These are phyloP conservation scores for Globisporangium lucens DNA, from an alignment of 352 stramenopile genomes.

Conservation along the genomic window DNA sequence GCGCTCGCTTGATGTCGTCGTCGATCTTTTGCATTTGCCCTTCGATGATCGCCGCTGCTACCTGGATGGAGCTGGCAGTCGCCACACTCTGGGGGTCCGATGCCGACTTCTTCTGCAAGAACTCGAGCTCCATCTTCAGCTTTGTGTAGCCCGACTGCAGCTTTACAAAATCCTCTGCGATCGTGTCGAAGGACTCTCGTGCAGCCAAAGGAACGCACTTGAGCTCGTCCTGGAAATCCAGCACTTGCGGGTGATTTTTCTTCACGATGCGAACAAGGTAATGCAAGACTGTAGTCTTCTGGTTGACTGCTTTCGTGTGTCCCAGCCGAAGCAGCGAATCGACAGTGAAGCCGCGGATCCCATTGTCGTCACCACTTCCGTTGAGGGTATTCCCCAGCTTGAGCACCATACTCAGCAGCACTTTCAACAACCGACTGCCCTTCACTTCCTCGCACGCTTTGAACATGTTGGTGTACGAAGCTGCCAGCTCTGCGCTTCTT, in stretches of 20 bases:
- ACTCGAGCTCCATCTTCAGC: conserved; percentile 41
- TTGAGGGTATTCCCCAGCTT: conserved; percentile 97
- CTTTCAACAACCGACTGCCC: conserved; percentile 90
- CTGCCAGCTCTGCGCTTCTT: conserved; percentile 77
- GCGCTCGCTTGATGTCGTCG: conserved; percentile 30
- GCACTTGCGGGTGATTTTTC: conserved; percentile 90
- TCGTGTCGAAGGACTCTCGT: conserved; percentile 70
- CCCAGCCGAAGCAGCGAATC: conserved; percentile 92
- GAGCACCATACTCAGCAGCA: conserved; percentile 95
- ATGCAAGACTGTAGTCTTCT: conserved; percentile 98
- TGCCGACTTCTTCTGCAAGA: conserved; percentile 41
- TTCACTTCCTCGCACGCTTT: conserved; percentile 94
- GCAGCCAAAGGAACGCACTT: conserved; percentile 78
- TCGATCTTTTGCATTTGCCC: conserved; percentile 42
- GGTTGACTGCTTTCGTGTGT: conserved; percentile 95
- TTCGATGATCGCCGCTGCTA: conserved; percentile 34
- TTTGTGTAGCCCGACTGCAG: conserved; percentile 47
- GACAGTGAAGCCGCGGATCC: conserved; percentile 94
- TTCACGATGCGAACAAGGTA: conserved; percentile 96
- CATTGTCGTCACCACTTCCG: conserved; percentile 80
- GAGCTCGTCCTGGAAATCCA: conserved; percentile 92
- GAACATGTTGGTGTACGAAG: conserved; percentile 80
- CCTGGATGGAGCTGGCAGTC: conserved; percentile 34
- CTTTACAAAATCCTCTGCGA: conserved; percentile 63
- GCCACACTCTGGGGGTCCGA: background rate